Evolutionary conservation across 768 basidiomycete species (phyloP), one percentile per base, ranked within the genome.

Genomic region (Mycena haematopus): DNA sequence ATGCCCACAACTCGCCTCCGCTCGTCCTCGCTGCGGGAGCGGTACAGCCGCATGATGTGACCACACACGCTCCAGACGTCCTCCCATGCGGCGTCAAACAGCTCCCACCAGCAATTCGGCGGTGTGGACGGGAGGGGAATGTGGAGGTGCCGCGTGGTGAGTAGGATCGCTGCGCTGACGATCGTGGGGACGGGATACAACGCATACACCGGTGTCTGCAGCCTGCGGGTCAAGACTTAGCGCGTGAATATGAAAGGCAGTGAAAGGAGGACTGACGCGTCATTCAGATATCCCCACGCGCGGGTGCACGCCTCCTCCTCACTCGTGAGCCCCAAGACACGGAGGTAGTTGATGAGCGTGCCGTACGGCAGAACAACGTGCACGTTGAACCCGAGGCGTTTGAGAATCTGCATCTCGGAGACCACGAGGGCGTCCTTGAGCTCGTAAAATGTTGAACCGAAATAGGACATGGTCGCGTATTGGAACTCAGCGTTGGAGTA

Each of bases 331-430:
- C 93, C 94, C 21, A 99, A 84, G 22, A 98, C 85, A 62, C 92
- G 83, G 72, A 97, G 80, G 75, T 99, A 99, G 77, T 97, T 98
- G 68, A 99, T 90, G 58, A 98, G 84, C 7, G 94, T 95, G 35
- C 91, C 94, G 68, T 99, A 99, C 3, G 96, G 95, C 33, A 98
- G 80, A 13, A 93, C 91, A 47, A 96, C 92, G 69, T 93, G 90
- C 42, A 96, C 93, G 70, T 98, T 92, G 78, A 99, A 99, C 1
- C 93, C 96, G 13, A 99, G 83, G 24, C 96, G 84, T 76, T 99
- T 99, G 66, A 99, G 82, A 22, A 99, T 85, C 73, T 99, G 97
- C 94, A 99, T 99, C 76, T 99, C 97, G 2, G 91, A 88, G 15
- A 96, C 90, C 22, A 98, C 94, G 52, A 98, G 80, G 8, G 92